Evolutionary conservation across 106 monocot genomes (phyloP).

Genomic region (Hemerocallis citrina): DNA sequence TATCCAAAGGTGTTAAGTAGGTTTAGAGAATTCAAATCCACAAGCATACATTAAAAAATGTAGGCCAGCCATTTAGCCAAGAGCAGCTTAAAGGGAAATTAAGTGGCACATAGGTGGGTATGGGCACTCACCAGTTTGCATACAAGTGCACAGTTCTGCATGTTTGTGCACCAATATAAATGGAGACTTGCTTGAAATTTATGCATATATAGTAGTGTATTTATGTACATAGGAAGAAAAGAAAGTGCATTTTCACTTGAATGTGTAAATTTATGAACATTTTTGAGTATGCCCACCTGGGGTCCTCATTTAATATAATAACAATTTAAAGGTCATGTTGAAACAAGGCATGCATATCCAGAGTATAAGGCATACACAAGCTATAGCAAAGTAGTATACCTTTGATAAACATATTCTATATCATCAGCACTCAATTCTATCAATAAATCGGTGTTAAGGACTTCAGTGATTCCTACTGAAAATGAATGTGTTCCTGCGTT

Average conservation of each 20-base stretch:
- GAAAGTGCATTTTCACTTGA: not conserved
- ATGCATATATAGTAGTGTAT: too few relatives aligned
- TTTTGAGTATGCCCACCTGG: not conserved
- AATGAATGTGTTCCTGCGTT: conserved; percentile 85
- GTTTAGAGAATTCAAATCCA: too few relatives aligned
- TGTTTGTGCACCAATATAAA: not conserved
- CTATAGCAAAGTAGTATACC: conserved; percentile 22
- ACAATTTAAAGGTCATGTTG: not conserved
- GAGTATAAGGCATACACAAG: not conserved
- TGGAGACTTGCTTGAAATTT: too few relatives aligned
- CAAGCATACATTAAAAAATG: too few relatives aligned
- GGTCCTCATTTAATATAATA: not conserved
- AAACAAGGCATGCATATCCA: not conserved
- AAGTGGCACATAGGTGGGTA: too few relatives aligned
- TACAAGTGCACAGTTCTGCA: too few relatives aligned
- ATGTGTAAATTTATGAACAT: not conserved
- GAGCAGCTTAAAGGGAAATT: too few relatives aligned
- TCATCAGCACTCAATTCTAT: conserved; percentile 96
- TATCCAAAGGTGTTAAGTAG: too few relatives aligned
- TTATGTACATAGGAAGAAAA: not conserved
- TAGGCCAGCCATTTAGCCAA: too few relatives aligned
- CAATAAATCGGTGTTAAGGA: conserved; percentile 73
- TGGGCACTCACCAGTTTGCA: too few relatives aligned
- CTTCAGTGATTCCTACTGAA: conserved; percentile 88
- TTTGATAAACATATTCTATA: conserved; percentile 89